These are phyloP conservation scores for Durusdinium trenchii DNA, from an alignment of 73 alveolate species.

Conservation along the genomic window DNA sequence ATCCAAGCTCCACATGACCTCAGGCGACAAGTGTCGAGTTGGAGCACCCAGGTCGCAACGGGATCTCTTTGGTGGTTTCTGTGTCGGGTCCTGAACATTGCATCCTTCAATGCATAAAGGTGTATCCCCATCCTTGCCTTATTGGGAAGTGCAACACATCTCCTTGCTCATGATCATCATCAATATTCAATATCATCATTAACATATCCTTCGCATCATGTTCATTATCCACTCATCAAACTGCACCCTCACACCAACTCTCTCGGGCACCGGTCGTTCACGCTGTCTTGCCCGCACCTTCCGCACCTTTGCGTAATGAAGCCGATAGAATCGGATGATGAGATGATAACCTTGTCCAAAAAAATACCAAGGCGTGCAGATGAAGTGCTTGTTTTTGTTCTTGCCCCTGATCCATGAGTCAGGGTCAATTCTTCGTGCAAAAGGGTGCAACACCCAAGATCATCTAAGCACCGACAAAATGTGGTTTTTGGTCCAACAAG, in stretches of 20 bases:
- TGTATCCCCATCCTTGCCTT: neutral
- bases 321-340: too few species aligned
- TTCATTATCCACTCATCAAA: neutral
- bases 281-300: constrained; percentile 8
- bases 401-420: too few species aligned
- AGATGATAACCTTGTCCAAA: too few species aligned
- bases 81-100: neutral
- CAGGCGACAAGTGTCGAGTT: neutral
- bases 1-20: constrained; percentile 41
- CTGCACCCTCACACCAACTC: neutral
- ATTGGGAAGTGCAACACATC: neutral
- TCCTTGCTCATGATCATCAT: neutral
- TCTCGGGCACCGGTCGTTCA: neutral
- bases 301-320: neutral
- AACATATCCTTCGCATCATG: neutral
- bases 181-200: neutral
- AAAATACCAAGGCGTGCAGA: too few species aligned
- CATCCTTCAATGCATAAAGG: neutral
- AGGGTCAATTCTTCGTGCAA: too few species aligned
- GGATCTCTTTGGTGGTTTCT: neutral
- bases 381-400: too few species aligned
- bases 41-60: neutral
- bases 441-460: too few species aligned
- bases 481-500: too few species aligned
- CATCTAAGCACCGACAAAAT: too few species aligned